Base-by-base conservation (phyloP, 106 monocot genomes). In the Apostasia shenzhenica region DNA sequence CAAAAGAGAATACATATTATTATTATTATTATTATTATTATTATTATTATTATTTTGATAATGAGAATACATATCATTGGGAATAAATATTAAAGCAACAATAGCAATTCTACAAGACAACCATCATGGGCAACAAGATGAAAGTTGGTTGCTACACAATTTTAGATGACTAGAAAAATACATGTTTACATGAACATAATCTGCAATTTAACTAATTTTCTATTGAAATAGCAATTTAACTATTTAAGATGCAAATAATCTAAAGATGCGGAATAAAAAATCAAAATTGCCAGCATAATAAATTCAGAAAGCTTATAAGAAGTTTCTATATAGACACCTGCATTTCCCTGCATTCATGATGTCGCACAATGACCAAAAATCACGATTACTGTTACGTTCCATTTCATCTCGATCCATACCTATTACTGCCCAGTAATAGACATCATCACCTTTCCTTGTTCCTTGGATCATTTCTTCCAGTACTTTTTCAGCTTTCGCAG, bases 331-430 rank as follows among this genome's bases (percentile, higher is more conserved):
- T 72, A 65, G 10, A 46, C 73, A 97, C 97, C 92, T 92, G 89
- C 97, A 97, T 49, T 76, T 58, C 38, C 92, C 92, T 62, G 75
- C 78, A 85, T 97, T 92, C 74, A 87, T 71, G 54, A 63, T 70
- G 72, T 97, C 97, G 79, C 97, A 97, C 42, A 76, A 53, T 13
- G 87, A 92, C 97, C 97, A 97, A 74, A 97, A 97, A 66, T 81
- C 69, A 68, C 59, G 3, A 66, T 52, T 65, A 11, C 41, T 54
- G 46, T 73, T 70, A 50, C 14, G 55, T 3, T 12, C 67, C 26
- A 14, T 38, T 9, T 81, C 59, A 45, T 55, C 63, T 13, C 45
- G 70, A 38, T 80, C 77, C 45, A 79, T 66, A 63, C 76, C 85
- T 79, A 85, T 63, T 37, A 55, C 69, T 45, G 76, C 84, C 97